Conservation (phyloP, 345 rosid genomes). For the Litchi chinensis region DNA sequence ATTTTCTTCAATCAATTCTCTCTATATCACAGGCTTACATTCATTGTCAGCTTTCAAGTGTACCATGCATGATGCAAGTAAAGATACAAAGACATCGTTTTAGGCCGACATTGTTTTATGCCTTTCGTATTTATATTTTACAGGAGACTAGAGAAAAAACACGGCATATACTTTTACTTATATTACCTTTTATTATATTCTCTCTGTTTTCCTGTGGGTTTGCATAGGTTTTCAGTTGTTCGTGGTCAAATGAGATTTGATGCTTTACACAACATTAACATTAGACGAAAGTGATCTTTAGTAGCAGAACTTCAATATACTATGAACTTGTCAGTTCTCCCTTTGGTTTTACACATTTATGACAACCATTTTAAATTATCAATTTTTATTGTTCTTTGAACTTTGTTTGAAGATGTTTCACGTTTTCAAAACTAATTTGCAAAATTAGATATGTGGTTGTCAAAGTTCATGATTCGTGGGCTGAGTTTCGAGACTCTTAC, state of each 20-base stretch:
- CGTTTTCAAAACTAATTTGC: slow-evolving; percentile 40
- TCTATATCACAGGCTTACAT: not conserved
- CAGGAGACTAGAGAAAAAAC: not conserved
- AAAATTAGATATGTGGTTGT: slow-evolving; percentile 69
- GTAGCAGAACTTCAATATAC: not conserved
- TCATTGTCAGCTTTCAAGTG: not conserved
- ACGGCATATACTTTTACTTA: not conserved
- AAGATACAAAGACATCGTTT: slow-evolving; percentile 3
- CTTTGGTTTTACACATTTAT: not conserved
- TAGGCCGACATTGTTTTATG: not conserved
- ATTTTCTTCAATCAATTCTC: not conserved
- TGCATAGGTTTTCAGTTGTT: not conserved
- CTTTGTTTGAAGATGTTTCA: slow-evolving; percentile 15
- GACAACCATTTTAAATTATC: not conserved
- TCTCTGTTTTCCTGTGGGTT: not conserved
- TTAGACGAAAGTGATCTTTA: not conserved
- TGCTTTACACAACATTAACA: not conserved
- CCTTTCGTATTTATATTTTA: slow-evolving; percentile 1
- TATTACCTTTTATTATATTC: not conserved
- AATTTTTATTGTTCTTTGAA: not conserved
- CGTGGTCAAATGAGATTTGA: not conserved
- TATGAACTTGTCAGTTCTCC: not conserved
- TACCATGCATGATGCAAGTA: not conserved
- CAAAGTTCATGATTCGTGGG: slow-evolving; percentile 80
- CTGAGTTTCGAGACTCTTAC: slow-evolving; percentile 75